Evolutionary conservation across 257 asterid species (phyloP).

Genomic region (Lycium barbarum): DNA sequence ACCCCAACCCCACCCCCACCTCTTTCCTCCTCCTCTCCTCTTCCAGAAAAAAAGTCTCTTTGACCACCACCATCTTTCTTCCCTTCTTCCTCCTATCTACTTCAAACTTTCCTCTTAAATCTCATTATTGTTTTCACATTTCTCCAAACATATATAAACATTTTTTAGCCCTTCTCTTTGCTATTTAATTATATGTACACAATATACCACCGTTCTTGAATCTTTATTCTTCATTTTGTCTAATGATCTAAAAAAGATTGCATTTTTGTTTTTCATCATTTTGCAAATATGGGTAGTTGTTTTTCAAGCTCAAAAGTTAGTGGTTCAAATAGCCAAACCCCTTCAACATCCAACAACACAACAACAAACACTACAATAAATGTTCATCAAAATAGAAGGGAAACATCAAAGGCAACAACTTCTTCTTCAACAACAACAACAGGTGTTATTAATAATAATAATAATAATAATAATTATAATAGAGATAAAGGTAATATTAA

Average conservation of each 20-base stretch:
- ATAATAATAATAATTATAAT: slow-evolving; percentile 22
- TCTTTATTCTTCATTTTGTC: neutral
- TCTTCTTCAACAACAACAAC: slow-evolving; percentile 25
- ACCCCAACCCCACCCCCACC: neutral
- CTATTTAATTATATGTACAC: slow-evolving; percentile 22
- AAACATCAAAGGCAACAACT: slow-evolving; percentile 41
- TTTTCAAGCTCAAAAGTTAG: slow-evolving; percentile 60
- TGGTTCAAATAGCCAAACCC: slow-evolving; percentile 60
- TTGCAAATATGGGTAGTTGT: slow-evolving; percentile 64
- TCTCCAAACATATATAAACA: neutral
- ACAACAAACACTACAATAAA: slow-evolving; percentile 29
- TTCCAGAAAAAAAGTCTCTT: slow-evolving; percentile 47
- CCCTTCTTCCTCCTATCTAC: slow-evolving; percentile 66
- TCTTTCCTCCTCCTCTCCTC: neutral
- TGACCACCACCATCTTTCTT: slow-evolving; percentile 71
- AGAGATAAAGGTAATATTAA: slow-evolving; percentile 6
- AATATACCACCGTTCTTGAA: neutral
- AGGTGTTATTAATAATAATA: neutral
- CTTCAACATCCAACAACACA: slow-evolving; percentile 40
- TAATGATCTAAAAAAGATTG: slow-evolving; percentile 35
- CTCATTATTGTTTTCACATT: slow-evolving; percentile 42
- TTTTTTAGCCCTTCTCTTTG: slow-evolving; percentile 24
- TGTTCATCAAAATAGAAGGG: slow-evolving; percentile 36
- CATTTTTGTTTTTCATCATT: slow-evolving; percentile 22
- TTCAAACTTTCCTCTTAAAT: slow-evolving; percentile 54